Base-by-base conservation (phyloP, 345 rosid species). In the Cardamine chenopodiifolia region DNA sequence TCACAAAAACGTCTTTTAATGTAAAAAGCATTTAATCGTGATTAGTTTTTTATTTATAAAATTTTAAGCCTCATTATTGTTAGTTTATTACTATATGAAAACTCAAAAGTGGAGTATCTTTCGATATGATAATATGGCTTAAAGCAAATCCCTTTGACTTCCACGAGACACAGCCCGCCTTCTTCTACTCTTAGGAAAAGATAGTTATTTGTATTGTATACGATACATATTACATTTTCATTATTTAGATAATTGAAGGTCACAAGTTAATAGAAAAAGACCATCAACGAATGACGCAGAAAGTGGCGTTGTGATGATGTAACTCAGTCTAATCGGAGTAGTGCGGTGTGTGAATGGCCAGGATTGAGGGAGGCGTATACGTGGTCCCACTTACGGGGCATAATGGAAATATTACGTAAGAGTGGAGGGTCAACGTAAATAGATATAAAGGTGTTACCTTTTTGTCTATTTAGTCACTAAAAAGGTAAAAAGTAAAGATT, bases 231-330 rank as follows among this genome's bases (percentile, higher is more conserved):
- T 34, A 47, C 17, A 57, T 17, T 34, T 45, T 45, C 71, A 56
- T 56, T 12, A 56, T 65, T 35, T 72, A 20, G 17, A 48, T 25
- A 7, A 49, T 60, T n/a, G 17, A 17, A 35, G 23, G 29, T 49
- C 35, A 34, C 47, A 47, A 58, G 15, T 31, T 9, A 20, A 32
- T n/a, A n/a, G 4, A 14, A 7, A 19, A 42, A 14, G 20, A 4
- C 34, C 34, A 25, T 28, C 42, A 62, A 40, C 48, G 62, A 39
- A 54, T 76, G 75, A 69, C 70, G 79, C 75, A 76, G 70, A 76
- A 54, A 62, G 75, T 69, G 73, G 70, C 79, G 75, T 76, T 42
- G 59, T 69, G 70, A 44, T 76, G 79, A 76, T 76, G 79, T 13
- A 54, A 52, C 17, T 29, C 75, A 53, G 45, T 62, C 18, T 62